These are phyloP conservation scores for Besnoitia besnoiti DNA, from an alignment of 169 alveolate species.

Conservation along the genomic window DNA sequence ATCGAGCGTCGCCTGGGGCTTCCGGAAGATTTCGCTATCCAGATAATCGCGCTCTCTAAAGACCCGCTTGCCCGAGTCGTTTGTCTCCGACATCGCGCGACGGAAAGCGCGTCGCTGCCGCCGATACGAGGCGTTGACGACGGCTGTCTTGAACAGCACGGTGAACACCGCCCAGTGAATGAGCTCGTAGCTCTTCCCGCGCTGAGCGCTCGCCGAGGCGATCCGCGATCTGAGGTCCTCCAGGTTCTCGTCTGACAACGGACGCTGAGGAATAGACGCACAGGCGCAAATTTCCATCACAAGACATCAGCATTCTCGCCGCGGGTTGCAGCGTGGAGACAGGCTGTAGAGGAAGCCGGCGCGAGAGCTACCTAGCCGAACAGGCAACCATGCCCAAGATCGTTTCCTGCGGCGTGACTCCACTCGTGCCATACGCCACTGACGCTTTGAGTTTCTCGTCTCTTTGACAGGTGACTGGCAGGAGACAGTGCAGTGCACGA, in stretches of 20 bases:
- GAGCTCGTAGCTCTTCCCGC: background rate
- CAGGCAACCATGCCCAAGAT: too few relatives aligned
- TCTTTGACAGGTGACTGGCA: too few relatives aligned
- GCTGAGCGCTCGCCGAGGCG: background rate
- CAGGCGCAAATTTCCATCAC: too few relatives aligned
- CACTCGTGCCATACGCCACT: too few relatives aligned
- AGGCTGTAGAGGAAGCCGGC: too few relatives aligned
- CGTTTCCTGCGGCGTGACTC: too few relatives aligned
- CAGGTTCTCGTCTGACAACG: background rate
- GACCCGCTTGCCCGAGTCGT: constrained; percentile 2
- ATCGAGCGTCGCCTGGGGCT: background rate
- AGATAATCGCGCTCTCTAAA: constrained; percentile 4
- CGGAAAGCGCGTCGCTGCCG: constrained; percentile 24
- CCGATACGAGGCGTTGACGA: background rate
- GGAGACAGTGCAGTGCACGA: too few relatives aligned
- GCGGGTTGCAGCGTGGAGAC: too few relatives aligned
- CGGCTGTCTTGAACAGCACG: background rate
- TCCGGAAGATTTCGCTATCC: constrained; percentile 25
- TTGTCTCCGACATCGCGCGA: background rate
- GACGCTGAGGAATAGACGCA: background rate
- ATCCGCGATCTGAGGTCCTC: background rate
- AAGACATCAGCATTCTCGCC: too few relatives aligned
- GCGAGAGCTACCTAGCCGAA: too few relatives aligned
- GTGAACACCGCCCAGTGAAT: constrained; percentile 12
- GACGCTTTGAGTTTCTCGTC: too few relatives aligned